A percentile compares a stretch with the other conserved stretches of the same genome.
Evolutionary conservation across 768 basidiomycete genomes (phyloP).

Genomic region (Lyophyllum semitale): DNA sequence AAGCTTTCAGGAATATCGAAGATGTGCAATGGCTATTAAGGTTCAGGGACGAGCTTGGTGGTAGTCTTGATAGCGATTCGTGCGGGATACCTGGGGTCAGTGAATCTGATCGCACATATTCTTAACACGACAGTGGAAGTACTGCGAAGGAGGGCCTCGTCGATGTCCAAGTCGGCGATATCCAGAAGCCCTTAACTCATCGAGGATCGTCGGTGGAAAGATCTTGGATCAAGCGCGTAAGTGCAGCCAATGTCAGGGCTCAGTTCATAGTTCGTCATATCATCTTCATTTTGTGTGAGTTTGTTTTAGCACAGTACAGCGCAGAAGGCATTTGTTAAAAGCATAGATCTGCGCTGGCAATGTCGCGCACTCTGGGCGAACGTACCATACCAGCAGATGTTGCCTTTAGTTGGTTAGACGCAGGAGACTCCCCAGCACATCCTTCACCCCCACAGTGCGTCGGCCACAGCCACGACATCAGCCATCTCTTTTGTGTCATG

Average conservation of each 20-base stretch:
- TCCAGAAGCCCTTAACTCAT: background rate
- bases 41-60: too few species aligned
- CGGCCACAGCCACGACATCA: constrained; percentile 72
- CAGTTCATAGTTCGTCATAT: constrained; percentile 48
- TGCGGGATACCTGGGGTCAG: too few species aligned
- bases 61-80: too few species aligned
- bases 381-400: too few species aligned
- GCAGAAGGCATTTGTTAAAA: too few species aligned
- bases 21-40: too few species aligned
- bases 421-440: background rate
- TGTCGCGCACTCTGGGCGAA: too few species aligned
- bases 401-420: too few species aligned
- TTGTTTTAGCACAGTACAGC: too few species aligned
- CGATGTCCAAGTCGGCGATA: constrained; percentile 37
- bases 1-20: too few species aligned
- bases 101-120: too few species aligned
- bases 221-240: constrained; percentile 57
- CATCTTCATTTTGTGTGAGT: background rate
- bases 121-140: constrained; percentile 54
- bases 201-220: constrained; percentile 50
- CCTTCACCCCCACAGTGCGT: constrained; percentile 50
- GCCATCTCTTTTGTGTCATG: constrained; percentile 76
- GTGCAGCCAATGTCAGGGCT: constrained; percentile 42
- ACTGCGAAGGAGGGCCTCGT: constrained; percentile 56
- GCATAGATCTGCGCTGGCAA: too few species aligned